phyloP scores from a whole-genome alignment of 2,329 filamentous ascomycete genomes.

The Pseudogymnoascus sp. region DNA sequence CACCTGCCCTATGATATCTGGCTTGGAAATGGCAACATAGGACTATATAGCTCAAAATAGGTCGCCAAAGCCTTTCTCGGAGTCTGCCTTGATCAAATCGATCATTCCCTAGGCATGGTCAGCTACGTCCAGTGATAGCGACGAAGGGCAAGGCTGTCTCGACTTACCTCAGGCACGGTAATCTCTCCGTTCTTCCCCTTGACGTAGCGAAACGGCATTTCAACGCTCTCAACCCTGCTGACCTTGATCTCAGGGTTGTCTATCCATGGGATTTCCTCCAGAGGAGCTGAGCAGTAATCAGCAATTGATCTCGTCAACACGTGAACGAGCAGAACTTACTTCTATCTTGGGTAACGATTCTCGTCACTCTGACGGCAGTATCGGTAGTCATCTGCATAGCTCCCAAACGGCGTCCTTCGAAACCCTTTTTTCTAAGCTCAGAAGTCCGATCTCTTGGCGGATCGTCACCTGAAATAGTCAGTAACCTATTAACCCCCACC shows the following conservation, averaged over 20 bases:
- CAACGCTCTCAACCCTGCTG: constrained; percentile 84
- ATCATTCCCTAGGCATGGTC: constrained; percentile 65
- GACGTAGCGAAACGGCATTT: constrained; percentile 98
- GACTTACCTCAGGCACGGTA: constrained; percentile 80
- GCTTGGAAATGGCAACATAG: not conserved
- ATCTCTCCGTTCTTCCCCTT: constrained; percentile 66
- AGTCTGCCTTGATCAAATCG: constrained; percentile 86
- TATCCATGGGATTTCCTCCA: constrained; percentile 74
- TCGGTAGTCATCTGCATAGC: constrained; percentile 98
- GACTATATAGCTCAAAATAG: constrained; percentile 51
- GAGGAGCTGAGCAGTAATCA: constrained; percentile 49
- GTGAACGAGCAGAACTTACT: constrained; percentile 45
- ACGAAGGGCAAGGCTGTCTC: not conserved
- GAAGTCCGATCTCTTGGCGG: constrained; percentile 91
- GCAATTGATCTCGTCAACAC: not conserved
- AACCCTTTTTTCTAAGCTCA: constrained; percentile 92
- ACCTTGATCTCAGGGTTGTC: constrained; percentile 88
- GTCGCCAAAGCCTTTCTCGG: constrained; percentile 85
- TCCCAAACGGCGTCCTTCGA: constrained; percentile 77
- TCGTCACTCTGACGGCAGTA: constrained; percentile 88
- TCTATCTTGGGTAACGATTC: constrained; percentile 79
- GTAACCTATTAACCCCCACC: constrained; percentile 13
- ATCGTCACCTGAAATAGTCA: constrained; percentile 65
- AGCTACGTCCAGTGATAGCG: constrained; percentile 13
- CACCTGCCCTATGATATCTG: not conserved